A percentile compares a stretch with the other conserved stretches of the same genome.
phyloP scores from a whole-genome alignment of 208 protist species.

The Trypanosoma avium region DNA sequence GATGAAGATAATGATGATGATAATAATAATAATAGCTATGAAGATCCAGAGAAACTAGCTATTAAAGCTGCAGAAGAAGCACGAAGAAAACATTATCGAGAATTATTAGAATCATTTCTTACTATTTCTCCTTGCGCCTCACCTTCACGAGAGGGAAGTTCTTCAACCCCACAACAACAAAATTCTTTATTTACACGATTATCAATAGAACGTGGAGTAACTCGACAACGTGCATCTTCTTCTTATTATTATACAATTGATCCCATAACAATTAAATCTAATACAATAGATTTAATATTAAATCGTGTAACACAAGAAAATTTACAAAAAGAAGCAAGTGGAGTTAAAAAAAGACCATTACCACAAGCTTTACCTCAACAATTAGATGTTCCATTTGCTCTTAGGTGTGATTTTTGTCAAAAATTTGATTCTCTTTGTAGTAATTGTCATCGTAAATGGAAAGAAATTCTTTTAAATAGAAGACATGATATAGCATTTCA shows the following conservation, averaged over 20 bases:
- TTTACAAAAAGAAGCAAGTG: not conserved
- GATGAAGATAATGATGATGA: no score
- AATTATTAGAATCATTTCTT: no score
- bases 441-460: conserved; percentile 46
- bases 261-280: conserved; percentile 18
- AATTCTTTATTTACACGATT: not conserved
- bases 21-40: no score
- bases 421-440: conserved; percentile 60
- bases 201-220: not conserved
- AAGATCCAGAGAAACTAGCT: no score
- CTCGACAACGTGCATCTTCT: conserved; percentile 5
- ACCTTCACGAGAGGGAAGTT: no score
- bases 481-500: conserved; percentile 12
- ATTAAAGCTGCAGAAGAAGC: no score
- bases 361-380: conserved; percentile 27
- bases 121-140: no score
- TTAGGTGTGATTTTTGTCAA: conserved; percentile 51
- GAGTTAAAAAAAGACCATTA: not conserved
- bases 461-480: conserved; percentile 20
- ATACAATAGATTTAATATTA: conserved; percentile 21
- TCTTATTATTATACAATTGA: conserved; percentile 7
- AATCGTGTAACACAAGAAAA: conserved; percentile 1
- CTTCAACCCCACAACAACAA: no score
- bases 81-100: no score
- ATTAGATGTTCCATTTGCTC: conserved; percentile 42